These are phyloP conservation scores for Albatrellus sp. DNA, from an alignment of 1,284 basidiomycete genomes.

Conservation along the genomic window DNA sequence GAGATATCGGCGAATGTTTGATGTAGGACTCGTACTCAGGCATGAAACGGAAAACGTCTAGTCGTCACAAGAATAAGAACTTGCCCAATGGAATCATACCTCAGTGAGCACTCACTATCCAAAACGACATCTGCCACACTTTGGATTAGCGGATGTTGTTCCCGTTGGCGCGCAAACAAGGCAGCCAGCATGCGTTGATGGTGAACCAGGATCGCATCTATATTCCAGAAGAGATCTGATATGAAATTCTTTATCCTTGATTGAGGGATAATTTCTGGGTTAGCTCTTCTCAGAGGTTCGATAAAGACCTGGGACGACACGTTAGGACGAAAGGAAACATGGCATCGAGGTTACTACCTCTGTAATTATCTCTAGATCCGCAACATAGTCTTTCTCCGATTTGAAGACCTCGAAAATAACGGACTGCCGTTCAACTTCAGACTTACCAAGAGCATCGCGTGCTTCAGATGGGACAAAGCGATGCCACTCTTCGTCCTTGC, in stretches of 20 bases:
- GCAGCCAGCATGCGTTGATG: conserved; percentile 57
- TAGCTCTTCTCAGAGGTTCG: conserved; percentile 38
- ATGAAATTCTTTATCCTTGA: conserved; percentile 46
- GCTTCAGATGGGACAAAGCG: conserved; percentile 57
- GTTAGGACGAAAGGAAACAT: conserved; percentile 1
- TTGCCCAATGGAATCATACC: neutral
- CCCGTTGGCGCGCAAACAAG: conserved; percentile 60
- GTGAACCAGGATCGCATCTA: conserved; percentile 45
- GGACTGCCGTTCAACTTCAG: conserved; percentile 70
- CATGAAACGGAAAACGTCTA: conserved; percentile 36
- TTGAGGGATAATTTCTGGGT: conserved; percentile 45
- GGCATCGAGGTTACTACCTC: conserved; percentile 30
- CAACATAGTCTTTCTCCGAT: conserved; percentile 70
- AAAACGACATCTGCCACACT: conserved; percentile 70
- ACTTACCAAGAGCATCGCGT: conserved; percentile 50
- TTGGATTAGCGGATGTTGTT: conserved; percentile 70
- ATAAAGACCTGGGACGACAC: conserved; percentile 48
- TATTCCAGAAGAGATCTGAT: conserved; percentile 63
- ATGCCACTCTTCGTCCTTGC: conserved; percentile 67
- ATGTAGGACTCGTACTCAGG: conserved; percentile 65
- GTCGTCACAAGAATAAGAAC: neutral
- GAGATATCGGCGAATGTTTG: conserved; percentile 74
- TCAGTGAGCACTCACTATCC: conserved; percentile 33
- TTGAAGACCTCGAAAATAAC: conserved; percentile 76
- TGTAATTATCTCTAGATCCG: conserved; percentile 55